Conservation (phyloP, 2,329 filamentous ascomycete species). For the Ophiosphaerella korrae region DNA sequence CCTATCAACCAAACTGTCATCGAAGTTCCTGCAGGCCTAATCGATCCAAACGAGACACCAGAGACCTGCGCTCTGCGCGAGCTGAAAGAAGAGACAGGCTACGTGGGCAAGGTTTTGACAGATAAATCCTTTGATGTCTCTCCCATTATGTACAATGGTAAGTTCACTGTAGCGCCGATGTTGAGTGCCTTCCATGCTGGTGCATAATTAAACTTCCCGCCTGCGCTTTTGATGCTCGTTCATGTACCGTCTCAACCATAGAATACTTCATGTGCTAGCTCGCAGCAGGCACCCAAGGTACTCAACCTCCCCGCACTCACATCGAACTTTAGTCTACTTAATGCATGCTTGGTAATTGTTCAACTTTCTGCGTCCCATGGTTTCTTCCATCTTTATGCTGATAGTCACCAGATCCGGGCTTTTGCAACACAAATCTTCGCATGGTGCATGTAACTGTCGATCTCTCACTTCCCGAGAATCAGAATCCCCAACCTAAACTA, state of each 20-base stretch:
- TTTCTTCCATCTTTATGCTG: background rate
- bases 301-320: too few species aligned
- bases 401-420: constrained; percentile 43
- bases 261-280: too few species aligned
- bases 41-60: constrained; percentile 64
- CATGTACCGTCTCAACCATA: too few species aligned
- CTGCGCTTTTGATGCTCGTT: background rate
- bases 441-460: constrained; percentile 78
- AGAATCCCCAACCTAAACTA: constrained; percentile 68
- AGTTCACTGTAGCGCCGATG: constrained; percentile 7
- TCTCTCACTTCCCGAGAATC: constrained; percentile 70
- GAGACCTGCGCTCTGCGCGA: constrained; percentile 65
- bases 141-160: constrained; percentile 52
- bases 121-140: constrained; percentile 43
- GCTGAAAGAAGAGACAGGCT: constrained; percentile 68
- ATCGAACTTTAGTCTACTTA: too few species aligned
- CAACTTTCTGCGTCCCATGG: background rate
- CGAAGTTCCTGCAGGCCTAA: constrained; percentile 66
- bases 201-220: background rate
- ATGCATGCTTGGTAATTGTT: background rate
- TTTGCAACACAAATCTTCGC: constrained; percentile 53
- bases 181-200: too few species aligned
- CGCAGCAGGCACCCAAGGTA: too few species aligned
- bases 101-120: constrained; percentile 55
- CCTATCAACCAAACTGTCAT: constrained; percentile 65